Base-by-base conservation (phyloP, 352 stramenopile species). In the Pythium aristosporum region DNA sequence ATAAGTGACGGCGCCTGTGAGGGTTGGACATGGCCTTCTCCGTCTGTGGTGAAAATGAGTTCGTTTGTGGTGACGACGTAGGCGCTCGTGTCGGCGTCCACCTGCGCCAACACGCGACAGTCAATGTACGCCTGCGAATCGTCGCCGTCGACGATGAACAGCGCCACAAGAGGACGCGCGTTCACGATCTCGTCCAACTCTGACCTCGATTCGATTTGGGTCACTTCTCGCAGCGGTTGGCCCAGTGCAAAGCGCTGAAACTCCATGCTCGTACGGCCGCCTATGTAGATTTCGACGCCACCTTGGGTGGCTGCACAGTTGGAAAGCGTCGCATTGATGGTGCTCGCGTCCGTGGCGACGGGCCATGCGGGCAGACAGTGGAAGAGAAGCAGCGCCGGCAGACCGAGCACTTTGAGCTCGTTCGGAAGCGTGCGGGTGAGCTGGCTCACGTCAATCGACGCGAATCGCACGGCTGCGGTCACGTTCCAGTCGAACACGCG, bases 111-210 rank as follows among this genome's bases (percentile, higher is more conserved):
- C n/a, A 68, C 53, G 30, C 68, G 54, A 32, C 60, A 66, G 25
- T 77, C 72, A 28, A 80, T 63, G 43, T 70, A 77, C 46, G 69
- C 69, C 34, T 76, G 58, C 12, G 63, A 73, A 51, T 82, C 72
- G 12, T 39, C 10, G 12, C 51, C 67, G 11, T 80, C 74, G 1
- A 79, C 67, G 5, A 80, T 50, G 13, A 74, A 65, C n/a, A 82
- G 46, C 36, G 65, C 74, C 3, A 80, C 67, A 41, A 82, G 73
- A 6, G 69, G 64, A 13, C 64, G 52, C 21, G 46, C 36, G 3
- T n/a, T 41, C 13, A 77, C 53, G 13, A 80, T 52, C 9, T 20
- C 42, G 0, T 65, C 21, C 6, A 82, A 54, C 25, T 66, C 37
- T 2, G 21, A 5, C 1, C 25, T 59, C 7, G 69, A 63, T 2